Percentiles rank a stretch among this genome's conserved stretches.
Conservation (phyloP, 2,329 filamentous ascomycete species). For the Davidsoniella australis region DNA sequence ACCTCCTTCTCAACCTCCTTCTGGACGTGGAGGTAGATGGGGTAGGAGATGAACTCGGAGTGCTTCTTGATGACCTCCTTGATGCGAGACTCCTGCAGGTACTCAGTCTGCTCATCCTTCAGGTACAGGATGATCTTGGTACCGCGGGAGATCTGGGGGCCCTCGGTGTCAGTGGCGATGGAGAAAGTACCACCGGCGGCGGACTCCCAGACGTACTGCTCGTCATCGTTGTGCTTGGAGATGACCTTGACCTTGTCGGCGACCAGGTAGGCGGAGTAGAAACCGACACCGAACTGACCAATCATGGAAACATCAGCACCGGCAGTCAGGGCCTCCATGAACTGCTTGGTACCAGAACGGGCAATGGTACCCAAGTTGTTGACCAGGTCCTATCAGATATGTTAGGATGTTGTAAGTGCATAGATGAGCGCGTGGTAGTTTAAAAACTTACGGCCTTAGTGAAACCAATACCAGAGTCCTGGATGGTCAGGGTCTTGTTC, state of each 20-base stretch:
- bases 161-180: constrained; percentile 77
- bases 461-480: constrained; percentile 98
- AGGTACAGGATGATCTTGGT: constrained; percentile 97
- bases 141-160: constrained; percentile 79
- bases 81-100: constrained; percentile 96
- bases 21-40: constrained; percentile 98
- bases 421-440: not conserved
- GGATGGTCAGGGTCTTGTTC: constrained; percentile 93
- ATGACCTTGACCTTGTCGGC: constrained; percentile 89
- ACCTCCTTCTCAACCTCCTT: constrained; percentile 99
- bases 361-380: constrained; percentile 99
- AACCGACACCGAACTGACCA: constrained; percentile 99
- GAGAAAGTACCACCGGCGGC: constrained; percentile 94
- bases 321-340: constrained; percentile 97
- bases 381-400: constrained; percentile 59
- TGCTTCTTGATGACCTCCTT: constrained; percentile 99
- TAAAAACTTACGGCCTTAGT: constrained; percentile 81
- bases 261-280: constrained; percentile 99
- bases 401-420: constrained; percentile 21
- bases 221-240: constrained; percentile 99
- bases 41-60: constrained; percentile 99
- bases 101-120: constrained; percentile 98
- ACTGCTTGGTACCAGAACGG: constrained; percentile 98
- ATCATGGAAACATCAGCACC: constrained; percentile 99
- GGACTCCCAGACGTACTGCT: constrained; percentile 99